Evolutionary conservation across 139 green algal species (phyloP).

Genomic region (Chara braunii): DNA sequence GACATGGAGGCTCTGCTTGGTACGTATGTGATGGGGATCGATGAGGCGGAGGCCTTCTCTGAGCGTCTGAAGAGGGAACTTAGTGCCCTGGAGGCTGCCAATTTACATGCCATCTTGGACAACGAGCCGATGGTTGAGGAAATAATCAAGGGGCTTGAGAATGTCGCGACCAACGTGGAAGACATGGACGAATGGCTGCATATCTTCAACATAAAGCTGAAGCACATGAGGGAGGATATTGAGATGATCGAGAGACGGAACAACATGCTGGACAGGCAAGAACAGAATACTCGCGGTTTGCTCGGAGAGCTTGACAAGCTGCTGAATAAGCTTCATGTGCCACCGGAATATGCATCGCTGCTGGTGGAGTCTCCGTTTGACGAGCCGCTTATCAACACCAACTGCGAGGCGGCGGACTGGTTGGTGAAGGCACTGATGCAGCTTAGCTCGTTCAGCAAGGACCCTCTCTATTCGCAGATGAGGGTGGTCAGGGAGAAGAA

Average conservation of each 20-base stretch:
- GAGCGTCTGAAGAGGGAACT: conserved; percentile 35
- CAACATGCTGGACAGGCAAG: conserved; percentile 43
- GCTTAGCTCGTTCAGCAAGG: background rate
- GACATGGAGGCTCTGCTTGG: conserved; percentile 31
- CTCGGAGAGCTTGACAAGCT: conserved; percentile 38
- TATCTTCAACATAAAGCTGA: conserved; percentile 43
- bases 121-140: conserved; percentile 39
- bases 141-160: conserved; percentile 36
- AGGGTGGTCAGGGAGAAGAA: conserved; percentile 15
- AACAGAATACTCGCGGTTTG: conserved; percentile 27
- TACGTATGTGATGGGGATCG: conserved; percentile 41
- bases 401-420: background rate
- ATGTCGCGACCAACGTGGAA: conserved; percentile 12
- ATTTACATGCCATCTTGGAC: conserved; percentile 42
- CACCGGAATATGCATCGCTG: background rate
- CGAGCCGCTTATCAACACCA: background rate
- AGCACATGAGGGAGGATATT: conserved; percentile 41
- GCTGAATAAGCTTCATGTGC: conserved; percentile 27
- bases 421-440: background rate
- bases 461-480: background rate
- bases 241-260: conserved; percentile 39
- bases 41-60: conserved; percentile 42
- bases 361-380: conserved; percentile 2
- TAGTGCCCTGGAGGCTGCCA: conserved; percentile 29
- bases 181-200: conserved; percentile 42